Evolutionary conservation across 2,329 filamentous ascomycete genomes (phyloP).

Genomic region (Penicillium crustosum): DNA sequence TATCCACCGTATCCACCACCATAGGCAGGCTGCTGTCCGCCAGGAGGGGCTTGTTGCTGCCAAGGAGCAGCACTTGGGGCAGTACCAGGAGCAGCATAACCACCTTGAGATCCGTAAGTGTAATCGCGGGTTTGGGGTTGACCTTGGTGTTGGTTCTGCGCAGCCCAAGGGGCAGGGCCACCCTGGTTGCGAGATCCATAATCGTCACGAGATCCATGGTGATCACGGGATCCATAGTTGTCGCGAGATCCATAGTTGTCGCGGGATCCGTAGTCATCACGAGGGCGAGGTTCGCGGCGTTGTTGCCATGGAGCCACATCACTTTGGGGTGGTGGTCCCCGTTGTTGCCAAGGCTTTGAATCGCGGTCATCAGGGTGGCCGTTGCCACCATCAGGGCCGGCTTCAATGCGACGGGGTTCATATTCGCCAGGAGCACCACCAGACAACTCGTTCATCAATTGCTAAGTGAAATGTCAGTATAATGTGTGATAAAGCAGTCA

Average conservation of each 20-base stretch:
- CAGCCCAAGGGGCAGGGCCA: conserved; percentile 35
- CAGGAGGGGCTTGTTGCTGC: conserved; percentile 58
- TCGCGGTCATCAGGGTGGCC: conserved; percentile 49
- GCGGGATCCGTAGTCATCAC: conserved; percentile 46
- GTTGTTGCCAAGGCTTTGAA: conserved; percentile 85
- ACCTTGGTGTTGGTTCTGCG: conserved; percentile 44
- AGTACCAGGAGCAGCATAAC: conserved; percentile 47
- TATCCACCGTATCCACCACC: conserved; percentile 61
- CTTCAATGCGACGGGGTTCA: conserved; percentile 79
- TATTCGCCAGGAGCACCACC: conserved; percentile 64
- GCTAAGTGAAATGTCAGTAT: conserved; percentile 56
- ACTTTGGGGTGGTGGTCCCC: conserved; percentile 68
- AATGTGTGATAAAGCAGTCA: not conserved
- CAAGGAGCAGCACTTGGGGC: conserved; percentile 55
- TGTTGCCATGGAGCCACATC: conserved; percentile 78
- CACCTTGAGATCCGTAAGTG: conserved; percentile 40
- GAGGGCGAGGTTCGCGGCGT: conserved; percentile 54
- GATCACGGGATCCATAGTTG: conserved; percentile 38
- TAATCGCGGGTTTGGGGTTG: conserved; percentile 49
- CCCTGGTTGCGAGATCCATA: conserved; percentile 44
- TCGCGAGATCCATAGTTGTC: conserved; percentile 45
- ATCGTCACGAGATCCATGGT: conserved; percentile 38
- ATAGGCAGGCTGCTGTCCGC: conserved; percentile 49
- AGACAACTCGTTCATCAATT: conserved; percentile 96
- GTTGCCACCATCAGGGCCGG: conserved; percentile 62